Evolutionary conservation across 2,329 filamentous ascomycete genomes (phyloP).

Genomic region (Venturia oleaginea): DNA sequence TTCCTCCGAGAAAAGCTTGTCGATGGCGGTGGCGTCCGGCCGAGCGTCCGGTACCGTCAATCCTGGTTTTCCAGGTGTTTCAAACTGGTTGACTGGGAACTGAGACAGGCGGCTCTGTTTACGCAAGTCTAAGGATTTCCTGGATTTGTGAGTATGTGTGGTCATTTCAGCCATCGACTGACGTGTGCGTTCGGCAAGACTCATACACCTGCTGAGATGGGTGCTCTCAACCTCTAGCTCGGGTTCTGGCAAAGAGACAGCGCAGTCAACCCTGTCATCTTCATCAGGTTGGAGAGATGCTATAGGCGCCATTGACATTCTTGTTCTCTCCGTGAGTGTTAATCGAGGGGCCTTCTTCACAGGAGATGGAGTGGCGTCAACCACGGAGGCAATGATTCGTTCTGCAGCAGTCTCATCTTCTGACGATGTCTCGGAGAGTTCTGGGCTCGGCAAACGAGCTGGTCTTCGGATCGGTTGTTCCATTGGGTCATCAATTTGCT

Average conservation of each 20-base stretch:
- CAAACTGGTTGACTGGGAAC: conserved; percentile 48
- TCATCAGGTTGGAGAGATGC: conserved; percentile 16
- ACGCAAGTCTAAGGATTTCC: conserved; percentile 21
- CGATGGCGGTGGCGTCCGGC: conserved; percentile 45
- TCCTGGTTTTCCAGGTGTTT: conserved; percentile 37
- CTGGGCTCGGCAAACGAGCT: conserved; percentile 19
- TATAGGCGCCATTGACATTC: conserved; percentile 35
- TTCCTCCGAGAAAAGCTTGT: conserved; percentile 62
- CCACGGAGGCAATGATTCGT: conserved; percentile 31
- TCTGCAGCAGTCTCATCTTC: conserved; percentile 18
- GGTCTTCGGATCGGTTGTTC: conserved; percentile 4
- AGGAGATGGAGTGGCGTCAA: conserved; percentile 32
- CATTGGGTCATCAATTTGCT: not conserved
- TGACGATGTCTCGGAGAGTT: not conserved
- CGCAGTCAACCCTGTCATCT: conserved; percentile 19
- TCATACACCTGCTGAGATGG: conserved; percentile 25
- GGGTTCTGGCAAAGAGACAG: conserved; percentile 12
- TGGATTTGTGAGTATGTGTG: conserved; percentile 18
- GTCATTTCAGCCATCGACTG: conserved; percentile 65
- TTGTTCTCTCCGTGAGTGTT: conserved; percentile 38
- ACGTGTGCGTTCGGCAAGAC: conserved; percentile 69
- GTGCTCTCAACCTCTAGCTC: not conserved
- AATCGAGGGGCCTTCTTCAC: conserved; percentile 30
- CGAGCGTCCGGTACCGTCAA: conserved; percentile 19
- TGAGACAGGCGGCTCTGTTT: conserved; percentile 24